Evolutionary conservation across 2,329 filamentous ascomycete genomes (phyloP).

Genomic region (Plectosphaerella plurivora): DNA sequence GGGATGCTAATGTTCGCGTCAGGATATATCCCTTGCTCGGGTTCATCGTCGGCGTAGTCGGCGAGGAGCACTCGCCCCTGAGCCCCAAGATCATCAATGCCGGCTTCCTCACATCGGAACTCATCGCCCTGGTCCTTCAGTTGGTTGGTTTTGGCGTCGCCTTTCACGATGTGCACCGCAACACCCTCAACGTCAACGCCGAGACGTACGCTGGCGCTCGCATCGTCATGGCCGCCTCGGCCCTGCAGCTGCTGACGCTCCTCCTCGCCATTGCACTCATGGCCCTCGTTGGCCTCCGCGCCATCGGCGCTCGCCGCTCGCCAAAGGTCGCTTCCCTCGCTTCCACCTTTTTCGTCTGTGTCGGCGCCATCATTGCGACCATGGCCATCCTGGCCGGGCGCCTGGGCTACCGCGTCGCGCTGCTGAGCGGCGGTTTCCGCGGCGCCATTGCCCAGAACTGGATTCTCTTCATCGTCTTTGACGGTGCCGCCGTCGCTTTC

Average conservation of each 20-base stretch:
- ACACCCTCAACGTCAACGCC: neutral
- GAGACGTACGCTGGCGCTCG: constrained; percentile 13
- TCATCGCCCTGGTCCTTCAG: constrained; percentile 19
- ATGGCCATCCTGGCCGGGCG: constrained; percentile 18
- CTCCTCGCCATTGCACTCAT: constrained; percentile 17
- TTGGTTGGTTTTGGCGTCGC: constrained; percentile 19
- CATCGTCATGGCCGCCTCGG: constrained; percentile 19
- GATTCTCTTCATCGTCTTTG: constrained; percentile 20
- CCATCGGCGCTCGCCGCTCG: constrained; percentile 13
- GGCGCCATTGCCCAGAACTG: constrained; percentile 18
- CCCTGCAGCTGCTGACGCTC: constrained; percentile 18
- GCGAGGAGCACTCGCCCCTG: constrained; percentile 22
- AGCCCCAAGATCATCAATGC: constrained; percentile 14
- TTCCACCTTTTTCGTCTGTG: constrained; percentile 16
- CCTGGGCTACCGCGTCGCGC: constrained; percentile 18
- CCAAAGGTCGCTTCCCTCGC: constrained; percentile 22
- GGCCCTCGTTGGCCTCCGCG: constrained; percentile 15
- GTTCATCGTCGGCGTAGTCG: constrained; percentile 18
- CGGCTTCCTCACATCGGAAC: constrained; percentile 20
- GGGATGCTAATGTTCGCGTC: neutral
- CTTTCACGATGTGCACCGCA: constrained; percentile 14
- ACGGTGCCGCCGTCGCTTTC: constrained; percentile 22
- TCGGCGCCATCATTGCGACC: constrained; percentile 17
- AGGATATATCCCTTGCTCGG: constrained; percentile 22
- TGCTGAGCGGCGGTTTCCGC: constrained; percentile 18